These are phyloP conservation scores for Pyrrhoderma lamaoense DNA, from an alignment of 1,284 basidiomycete species.

Conservation along the genomic window DNA sequence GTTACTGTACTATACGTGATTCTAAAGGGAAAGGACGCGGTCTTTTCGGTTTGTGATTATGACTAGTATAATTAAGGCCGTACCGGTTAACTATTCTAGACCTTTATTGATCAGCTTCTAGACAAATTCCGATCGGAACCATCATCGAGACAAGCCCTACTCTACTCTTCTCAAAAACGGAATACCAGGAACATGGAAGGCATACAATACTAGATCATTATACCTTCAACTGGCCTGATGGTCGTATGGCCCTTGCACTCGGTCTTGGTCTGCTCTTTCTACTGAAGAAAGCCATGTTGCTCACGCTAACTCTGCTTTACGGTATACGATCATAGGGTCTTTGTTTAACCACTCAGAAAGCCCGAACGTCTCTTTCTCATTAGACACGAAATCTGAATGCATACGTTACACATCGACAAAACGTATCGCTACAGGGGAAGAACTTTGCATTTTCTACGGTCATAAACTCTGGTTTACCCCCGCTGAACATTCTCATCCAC, in stretches of 20 bases:
- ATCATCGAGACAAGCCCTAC: conserved; percentile 82
- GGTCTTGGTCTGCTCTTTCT: conserved; percentile 61
- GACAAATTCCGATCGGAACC: conserved; percentile 52
- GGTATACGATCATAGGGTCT: conserved; percentile 51
- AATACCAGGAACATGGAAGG: conserved; percentile 63
- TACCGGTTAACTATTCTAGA: neutral
- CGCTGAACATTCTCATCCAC: conserved; percentile 12
- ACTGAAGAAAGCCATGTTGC: too few relatives aligned
- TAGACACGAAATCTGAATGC: conserved; percentile 47
- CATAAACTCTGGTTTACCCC: conserved; percentile 58
- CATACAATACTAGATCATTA: conserved; percentile 79
- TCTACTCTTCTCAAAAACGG: conserved; percentile 65
- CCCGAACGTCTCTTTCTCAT: conserved; percentile 67
- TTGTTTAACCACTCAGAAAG: conserved; percentile 70
- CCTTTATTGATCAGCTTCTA: conserved; percentile 37
- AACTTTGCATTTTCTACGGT: conserved; percentile 77
- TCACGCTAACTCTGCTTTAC: too few relatives aligned
- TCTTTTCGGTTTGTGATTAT: conserved; percentile 52
- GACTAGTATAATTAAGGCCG: neutral
- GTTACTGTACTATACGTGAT: conserved; percentile 27
- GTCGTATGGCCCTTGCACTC: conserved; percentile 79
- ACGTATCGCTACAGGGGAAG: conserved; percentile 52
- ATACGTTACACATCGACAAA: conserved; percentile 62
- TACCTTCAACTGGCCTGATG: conserved; percentile 77
- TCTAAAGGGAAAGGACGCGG: conserved; percentile 51